Percentiles rank a stretch among this genome's conserved stretches.
Conservation (phyloP, 1,284 basidiomycete species). For the Laetiporus sulphureus region DNA sequence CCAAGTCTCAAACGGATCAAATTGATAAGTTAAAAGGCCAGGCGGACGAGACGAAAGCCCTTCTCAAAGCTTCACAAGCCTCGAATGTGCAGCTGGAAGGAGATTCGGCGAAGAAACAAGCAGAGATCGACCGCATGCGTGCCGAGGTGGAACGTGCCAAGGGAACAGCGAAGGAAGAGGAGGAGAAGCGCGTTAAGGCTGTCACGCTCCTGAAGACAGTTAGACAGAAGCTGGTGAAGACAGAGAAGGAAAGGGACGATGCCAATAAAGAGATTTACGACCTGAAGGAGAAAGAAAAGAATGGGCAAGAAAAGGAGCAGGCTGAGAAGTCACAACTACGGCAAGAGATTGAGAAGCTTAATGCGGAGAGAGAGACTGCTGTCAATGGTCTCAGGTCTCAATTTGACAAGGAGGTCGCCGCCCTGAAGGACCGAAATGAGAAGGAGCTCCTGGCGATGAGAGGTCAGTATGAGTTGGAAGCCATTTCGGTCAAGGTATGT, state of each 20-base stretch:
- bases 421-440: constrained; percentile 62
- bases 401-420: constrained; percentile 71
- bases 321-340: constrained; percentile 50
- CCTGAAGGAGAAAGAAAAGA: constrained; percentile 52
- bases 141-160: constrained; percentile 59
- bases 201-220: constrained; percentile 87
- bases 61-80: constrained; percentile 49
- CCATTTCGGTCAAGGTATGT: constrained; percentile 67
- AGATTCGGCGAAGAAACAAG: constrained; percentile 39
- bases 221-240: constrained; percentile 86
- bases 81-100: constrained; percentile 41
- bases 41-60: constrained; percentile 61
- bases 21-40: constrained; percentile 68
- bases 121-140: constrained; percentile 49
- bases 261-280: constrained; percentile 46
- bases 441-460: constrained; percentile 61
- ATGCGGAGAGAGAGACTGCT: constrained; percentile 67
- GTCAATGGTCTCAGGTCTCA: constrained; percentile 58
- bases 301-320: constrained; percentile 58
- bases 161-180: constrained; percentile 76
- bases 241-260: constrained; percentile 89
- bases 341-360: constrained; percentile 53
- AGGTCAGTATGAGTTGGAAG: constrained; percentile 74
- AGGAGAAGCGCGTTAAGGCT: constrained; percentile 93
- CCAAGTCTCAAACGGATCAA: constrained; percentile 66